Conservation (phyloP, 2,329 filamentous ascomycete genomes). For the Aspergillus fijiensis region DNA sequence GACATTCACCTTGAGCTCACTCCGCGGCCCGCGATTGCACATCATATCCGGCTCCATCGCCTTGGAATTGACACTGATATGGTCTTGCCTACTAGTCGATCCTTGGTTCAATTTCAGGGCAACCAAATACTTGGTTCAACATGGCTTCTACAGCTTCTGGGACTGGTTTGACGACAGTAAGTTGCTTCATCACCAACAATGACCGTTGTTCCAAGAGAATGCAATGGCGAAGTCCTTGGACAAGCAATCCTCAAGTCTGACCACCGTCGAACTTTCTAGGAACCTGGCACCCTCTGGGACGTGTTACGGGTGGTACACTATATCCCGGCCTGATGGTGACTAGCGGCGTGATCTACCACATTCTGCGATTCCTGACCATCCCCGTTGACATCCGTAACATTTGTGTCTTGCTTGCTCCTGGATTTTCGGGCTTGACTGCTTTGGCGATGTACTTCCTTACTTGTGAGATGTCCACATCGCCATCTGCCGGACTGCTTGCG, state of each 20-base stretch:
- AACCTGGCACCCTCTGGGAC: constrained; percentile 98
- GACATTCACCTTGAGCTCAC: background rate
- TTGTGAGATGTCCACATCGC: constrained; percentile 93
- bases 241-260: background rate
- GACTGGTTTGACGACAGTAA: constrained; percentile 98
- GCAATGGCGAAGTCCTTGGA: background rate
- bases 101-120: constrained; percentile 99
- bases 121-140: constrained; percentile 92
- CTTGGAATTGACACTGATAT: constrained; percentile 20
- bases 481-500: constrained; percentile 90
- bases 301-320: constrained; percentile 97
- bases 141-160: constrained; percentile 99
- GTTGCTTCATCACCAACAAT: constrained; percentile 28
- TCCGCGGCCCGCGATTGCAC: constrained; percentile 1
- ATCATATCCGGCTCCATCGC: background rate
- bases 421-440: constrained; percentile 89
- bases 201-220: background rate
- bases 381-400: constrained; percentile 99
- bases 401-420: constrained; percentile 92
- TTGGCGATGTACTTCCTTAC: constrained; percentile 92
- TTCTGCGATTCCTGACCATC: constrained; percentile 81
- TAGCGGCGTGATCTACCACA: constrained; percentile 93
- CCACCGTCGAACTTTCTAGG: constrained; percentile 34
- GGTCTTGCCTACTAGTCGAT: constrained; percentile 66
- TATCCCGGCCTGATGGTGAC: constrained; percentile 99